Conservation (phyloP, 306 rosid species). For the Hylodesmum podocarpum region DNA sequence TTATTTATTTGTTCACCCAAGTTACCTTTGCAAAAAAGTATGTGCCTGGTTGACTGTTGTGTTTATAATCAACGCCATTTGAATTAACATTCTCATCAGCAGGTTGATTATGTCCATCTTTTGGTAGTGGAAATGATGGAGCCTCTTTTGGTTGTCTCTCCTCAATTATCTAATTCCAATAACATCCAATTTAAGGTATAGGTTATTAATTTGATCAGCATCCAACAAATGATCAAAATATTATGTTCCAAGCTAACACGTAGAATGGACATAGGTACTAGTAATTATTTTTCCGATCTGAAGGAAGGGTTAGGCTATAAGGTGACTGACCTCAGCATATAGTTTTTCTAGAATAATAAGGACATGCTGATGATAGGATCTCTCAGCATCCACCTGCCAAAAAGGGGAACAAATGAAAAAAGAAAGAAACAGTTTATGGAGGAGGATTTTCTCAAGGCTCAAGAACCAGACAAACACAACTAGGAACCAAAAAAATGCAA, state of each 20-base stretch:
- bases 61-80: conserved; percentile 43
- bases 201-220: conserved; percentile 18
- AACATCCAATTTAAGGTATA: conserved; percentile 28
- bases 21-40: conserved; percentile 74
- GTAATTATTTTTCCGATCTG: conserved; percentile 4
- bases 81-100: conserved; percentile 42
- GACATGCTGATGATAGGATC: conserved; percentile 72
- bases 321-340: conserved; percentile 68
- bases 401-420: neutral
- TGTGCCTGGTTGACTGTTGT: conserved; percentile 38
- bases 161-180: conserved; percentile 58
- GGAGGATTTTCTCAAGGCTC: conserved; percentile 5
- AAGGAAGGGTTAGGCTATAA: conserved; percentile 16
- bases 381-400: conserved; percentile 82
- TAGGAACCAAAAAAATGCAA: conserved; percentile 2
- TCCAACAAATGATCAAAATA: neutral
- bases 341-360: conserved; percentile 72
- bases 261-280: conserved; percentile 9
- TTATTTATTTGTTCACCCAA: conserved; percentile 3
- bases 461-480: conserved; percentile 13
- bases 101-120: conserved; percentile 43
- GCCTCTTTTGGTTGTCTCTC: conserved; percentile 57
- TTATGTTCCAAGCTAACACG: conserved; percentile 15
- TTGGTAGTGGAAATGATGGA: conserved; percentile 37
- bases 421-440: neutral